Base-by-base conservation (phyloP, 2,329 filamentous ascomycete species). In the Paecilomyces dactylethromorphus region DNA sequence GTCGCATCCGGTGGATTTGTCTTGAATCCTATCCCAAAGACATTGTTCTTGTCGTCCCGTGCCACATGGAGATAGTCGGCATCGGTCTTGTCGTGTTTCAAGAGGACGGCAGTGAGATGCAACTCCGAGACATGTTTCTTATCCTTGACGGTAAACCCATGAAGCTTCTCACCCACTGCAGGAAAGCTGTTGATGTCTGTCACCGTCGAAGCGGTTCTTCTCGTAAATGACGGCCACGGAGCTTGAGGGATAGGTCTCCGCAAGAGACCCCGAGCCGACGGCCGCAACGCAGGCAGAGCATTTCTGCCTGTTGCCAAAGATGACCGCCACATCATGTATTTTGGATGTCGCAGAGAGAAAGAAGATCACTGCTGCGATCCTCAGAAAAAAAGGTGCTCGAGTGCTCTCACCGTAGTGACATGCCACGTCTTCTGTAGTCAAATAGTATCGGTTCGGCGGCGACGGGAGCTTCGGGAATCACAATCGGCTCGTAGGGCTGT, bases 21-120 rank as follows among this genome's bases (percentile, higher is more conserved):
- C 84, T 97, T 97, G 86, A 99, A 99, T 56, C 92, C 94, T 69
- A 99, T 95, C 39, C 92, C 95, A 78, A 99, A 99, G 72, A 97
- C 94, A 90, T 99, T 99, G 79, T 99, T 99, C 80, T 88, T 89
- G 72, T 99, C 94, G 59, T 97, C 92, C 66, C 93, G 84, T 15
- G 92, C 93, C 67, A 99, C 89, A 77, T 99, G 94, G 53, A 99
- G 82, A 72, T 97, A 97, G 66, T 99, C 91, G 63, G 94, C 94
- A 60, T 92, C 91, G 0, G 94, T 99, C 80, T 92, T 92, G 78
- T 97, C 90, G 73, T 99, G 94, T 69, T 90, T 87, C 63, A 99
- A 83, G 63, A 95, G 90, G 56, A 97, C 77, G 4, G 94, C 94
- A 1, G 92, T 96, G 69, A 99, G 78, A 75, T 97, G 90, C 54